phyloP scores from a whole-genome alignment of 306 rosid genomes.

The Medicago arabica region DNA sequence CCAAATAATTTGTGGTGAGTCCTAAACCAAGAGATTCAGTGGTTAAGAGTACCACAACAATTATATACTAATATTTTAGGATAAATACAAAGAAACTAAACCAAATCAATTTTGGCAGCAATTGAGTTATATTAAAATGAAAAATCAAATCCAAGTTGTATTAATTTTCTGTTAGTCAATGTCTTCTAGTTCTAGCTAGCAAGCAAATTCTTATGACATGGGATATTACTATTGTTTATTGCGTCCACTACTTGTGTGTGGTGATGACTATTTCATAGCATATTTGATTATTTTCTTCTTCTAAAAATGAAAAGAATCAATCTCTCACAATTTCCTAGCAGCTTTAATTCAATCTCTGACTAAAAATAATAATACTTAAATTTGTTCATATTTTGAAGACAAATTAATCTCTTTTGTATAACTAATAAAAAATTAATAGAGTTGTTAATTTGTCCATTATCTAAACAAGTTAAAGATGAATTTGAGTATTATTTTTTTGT shows the following conservation, averaged over 20 bases:
- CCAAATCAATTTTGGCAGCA: background rate
- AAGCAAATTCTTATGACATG: background rate
- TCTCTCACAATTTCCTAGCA: too few relatives aligned
- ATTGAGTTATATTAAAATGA: background rate
- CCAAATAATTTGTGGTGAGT: background rate
- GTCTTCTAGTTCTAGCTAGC: background rate
- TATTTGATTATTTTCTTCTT: background rate
- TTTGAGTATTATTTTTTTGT: too few relatives aligned
- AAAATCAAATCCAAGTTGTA: too few relatives aligned
- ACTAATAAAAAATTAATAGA: too few relatives aligned
- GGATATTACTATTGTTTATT: background rate
- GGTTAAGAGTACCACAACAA: background rate
- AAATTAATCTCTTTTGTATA: too few relatives aligned
- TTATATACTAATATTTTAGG: background rate
- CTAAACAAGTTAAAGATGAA: too few relatives aligned
- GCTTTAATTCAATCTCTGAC: too few relatives aligned
- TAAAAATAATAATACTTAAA: too few relatives aligned
- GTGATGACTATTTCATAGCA: slow-evolving; percentile 4
- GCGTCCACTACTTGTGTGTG: background rate
- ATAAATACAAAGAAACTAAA: background rate
- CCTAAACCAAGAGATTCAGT: too few relatives aligned
- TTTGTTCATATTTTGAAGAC: too few relatives aligned
- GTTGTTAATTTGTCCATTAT: too few relatives aligned
- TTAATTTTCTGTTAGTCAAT: background rate
- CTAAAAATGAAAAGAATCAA: background rate